Percentiles rank a stretch among this genome's conserved stretches.
These are phyloP conservation scores for Scytalidium sp. DNA, from an alignment of 2,329 filamentous ascomycete species.

Conservation along the genomic window DNA sequence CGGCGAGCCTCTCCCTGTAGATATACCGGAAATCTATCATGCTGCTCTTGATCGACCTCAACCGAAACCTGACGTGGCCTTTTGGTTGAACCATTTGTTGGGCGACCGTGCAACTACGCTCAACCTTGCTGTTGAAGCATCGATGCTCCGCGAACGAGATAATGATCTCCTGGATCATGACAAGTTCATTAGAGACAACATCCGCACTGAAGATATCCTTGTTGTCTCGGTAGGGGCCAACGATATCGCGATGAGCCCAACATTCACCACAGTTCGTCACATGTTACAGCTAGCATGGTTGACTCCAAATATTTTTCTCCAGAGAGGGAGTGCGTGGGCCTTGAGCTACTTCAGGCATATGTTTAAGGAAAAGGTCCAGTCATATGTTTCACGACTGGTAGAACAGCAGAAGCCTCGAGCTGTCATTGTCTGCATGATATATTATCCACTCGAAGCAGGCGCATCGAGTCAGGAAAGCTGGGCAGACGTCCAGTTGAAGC, in stretches of 20 bases:
- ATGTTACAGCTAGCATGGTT: slow-evolving; percentile 16
- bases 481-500: slow-evolving; percentile 9
- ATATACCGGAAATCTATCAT: slow-evolving; percentile 12
- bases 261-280: slow-evolving; percentile 10
- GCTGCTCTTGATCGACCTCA: slow-evolving; percentile 10
- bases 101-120: slow-evolving; percentile 9
- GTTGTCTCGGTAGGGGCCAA: slow-evolving; percentile 13
- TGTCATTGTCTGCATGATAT: slow-evolving; percentile 15
- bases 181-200: slow-evolving; percentile 12
- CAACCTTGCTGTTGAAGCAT: slow-evolving; percentile 14
- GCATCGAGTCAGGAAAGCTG: slow-evolving; percentile 9
- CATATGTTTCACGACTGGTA: slow-evolving; percentile 10
- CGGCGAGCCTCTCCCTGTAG: slow-evolving; percentile 9
- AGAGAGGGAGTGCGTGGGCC: slow-evolving; percentile 10
- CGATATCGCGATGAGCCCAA: slow-evolving; percentile 15
- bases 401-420: slow-evolving; percentile 11
- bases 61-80: slow-evolving; percentile 14
- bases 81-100: slow-evolving; percentile 15
- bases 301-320: slow-evolving; percentile 8
- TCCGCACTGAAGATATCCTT: slow-evolving; percentile 11
- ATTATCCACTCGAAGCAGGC: slow-evolving; percentile 11
- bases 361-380: slow-evolving; percentile 12
- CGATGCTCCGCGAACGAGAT: slow-evolving; percentile 7
- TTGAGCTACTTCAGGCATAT: slow-evolving; percentile 10
- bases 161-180: slow-evolving; percentile 10